Percentiles rank a stretch among this genome's conserved stretches.
Evolutionary conservation across 2,329 filamentous ascomycete genomes (phyloP).

Genomic region (Tolypocladium paradoxum): DNA sequence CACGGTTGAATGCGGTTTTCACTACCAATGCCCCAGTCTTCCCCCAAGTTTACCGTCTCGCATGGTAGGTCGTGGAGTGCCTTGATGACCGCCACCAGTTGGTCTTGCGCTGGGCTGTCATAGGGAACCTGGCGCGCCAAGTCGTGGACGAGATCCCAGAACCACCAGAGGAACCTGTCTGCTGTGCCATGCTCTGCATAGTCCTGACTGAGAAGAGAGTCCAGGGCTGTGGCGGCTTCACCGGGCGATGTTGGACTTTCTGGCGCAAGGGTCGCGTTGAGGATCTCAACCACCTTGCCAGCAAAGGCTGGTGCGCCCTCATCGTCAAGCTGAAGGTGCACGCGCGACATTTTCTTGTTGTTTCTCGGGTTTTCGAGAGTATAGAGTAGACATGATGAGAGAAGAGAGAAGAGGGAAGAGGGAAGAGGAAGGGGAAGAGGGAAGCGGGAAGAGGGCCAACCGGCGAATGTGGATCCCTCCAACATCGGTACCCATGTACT

Average conservation of each 20-base stretch:
- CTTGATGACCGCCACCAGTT: conserved; percentile 2
- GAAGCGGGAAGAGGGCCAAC: too few species aligned
- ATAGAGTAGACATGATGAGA: not conserved
- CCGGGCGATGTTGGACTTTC: not conserved
- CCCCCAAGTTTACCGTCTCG: not conserved
- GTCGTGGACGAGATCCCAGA: conserved; percentile 12
- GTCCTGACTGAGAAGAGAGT: not conserved
- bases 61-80: conserved; percentile 2
- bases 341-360: not conserved
- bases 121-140: conserved; percentile 10
- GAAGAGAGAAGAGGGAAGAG: not conserved
- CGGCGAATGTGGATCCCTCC: too few species aligned
- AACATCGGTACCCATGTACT: too few species aligned
- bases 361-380: not conserved
- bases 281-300: not conserved
- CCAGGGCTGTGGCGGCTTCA: not conserved
- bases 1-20: conserved; percentile 2
- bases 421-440: not conserved
- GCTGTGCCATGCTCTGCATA: not conserved
- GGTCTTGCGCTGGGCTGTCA: conserved; percentile 7
- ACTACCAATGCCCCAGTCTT: not conserved
- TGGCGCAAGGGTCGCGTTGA: not conserved
- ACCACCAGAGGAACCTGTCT: conserved; percentile 10
- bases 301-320: not conserved
- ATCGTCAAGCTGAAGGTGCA: not conserved